Percentiles rank a stretch among this genome's conserved stretches.
Conservation (phyloP, 2,329 filamentous ascomycete species). For the Gnomoniopsis sp. region DNA sequence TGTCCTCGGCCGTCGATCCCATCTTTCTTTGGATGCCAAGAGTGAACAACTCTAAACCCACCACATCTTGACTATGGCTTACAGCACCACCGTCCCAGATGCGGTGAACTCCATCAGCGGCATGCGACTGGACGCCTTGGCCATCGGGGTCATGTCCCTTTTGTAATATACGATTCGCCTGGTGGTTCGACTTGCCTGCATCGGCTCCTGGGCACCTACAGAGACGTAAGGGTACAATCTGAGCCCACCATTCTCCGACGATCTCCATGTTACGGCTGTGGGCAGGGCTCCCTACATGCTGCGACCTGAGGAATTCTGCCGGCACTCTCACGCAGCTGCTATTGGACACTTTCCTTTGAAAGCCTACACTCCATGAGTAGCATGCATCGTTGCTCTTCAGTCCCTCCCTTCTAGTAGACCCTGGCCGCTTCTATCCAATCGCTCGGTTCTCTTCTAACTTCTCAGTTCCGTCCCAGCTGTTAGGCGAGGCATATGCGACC, state of each 20-base stretch:
- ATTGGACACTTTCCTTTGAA: neutral
- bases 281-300: conserved; percentile 5
- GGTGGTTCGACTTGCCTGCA: neutral
- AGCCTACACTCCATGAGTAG: neutral
- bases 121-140: neutral
- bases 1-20: conserved; percentile 14
- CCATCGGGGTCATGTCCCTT: neutral
- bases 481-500: neutral
- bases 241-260: neutral
- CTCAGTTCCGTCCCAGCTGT: neutral
- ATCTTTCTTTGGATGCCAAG: conserved; percentile 14
- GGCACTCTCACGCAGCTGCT: conserved; percentile 14
- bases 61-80: neutral
- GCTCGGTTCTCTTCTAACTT: neutral
- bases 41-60: conserved; percentile 12
- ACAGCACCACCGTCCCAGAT: neutral
- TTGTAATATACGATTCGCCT: neutral
- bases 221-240: neutral
- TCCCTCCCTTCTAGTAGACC: neutral
- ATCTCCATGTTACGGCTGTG: conserved; percentile 1
- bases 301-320: conserved; percentile 9
- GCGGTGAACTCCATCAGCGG: neutral
- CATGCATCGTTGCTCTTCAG: conserved; percentile 6
- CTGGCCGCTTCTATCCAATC: neutral
- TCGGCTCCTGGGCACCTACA: neutral